Conservation (phyloP, 768 basidiomycete species). For the Phaffia tasmanica region DNA sequence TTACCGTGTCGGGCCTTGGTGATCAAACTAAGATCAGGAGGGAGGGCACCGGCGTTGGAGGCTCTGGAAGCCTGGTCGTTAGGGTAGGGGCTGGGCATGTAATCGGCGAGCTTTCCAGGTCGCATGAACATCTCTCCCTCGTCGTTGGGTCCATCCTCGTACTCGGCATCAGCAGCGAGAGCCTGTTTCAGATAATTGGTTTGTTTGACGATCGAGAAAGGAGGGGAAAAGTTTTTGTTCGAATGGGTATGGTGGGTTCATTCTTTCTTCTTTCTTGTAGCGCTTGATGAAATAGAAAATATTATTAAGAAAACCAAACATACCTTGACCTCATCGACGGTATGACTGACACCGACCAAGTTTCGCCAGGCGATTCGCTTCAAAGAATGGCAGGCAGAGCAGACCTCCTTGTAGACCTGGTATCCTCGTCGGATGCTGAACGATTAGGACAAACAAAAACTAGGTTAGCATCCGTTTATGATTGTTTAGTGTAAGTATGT, state of each 20-base stretch:
- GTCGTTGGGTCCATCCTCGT: slow-evolving; percentile 86
- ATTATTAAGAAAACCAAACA: neutral
- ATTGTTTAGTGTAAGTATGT: too few relatives aligned
- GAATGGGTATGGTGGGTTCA: neutral
- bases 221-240: neutral
- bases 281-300: neutral
- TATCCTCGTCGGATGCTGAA: slow-evolving; percentile 84
- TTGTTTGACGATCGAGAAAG: neutral
- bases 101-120: slow-evolving; percentile 96
- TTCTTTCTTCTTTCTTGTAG: neutral
- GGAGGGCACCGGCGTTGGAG: slow-evolving; percentile 84
- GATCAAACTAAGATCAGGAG: slow-evolving; percentile 93
- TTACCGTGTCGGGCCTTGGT: slow-evolving; percentile 96
- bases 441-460: slow-evolving; percentile 1
- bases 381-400: slow-evolving; percentile 95
- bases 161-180: slow-evolving; percentile 95
- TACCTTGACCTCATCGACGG: slow-evolving; percentile 67
- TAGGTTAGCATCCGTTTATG: too few relatives aligned
- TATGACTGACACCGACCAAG: slow-evolving; percentile 94
- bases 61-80: slow-evolving; percentile 97
- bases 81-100: slow-evolving; percentile 86
- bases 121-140: slow-evolving; percentile 97
- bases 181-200: slow-evolving; percentile 29
- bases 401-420: slow-evolving; percentile 97
- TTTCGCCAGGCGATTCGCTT: slow-evolving; percentile 99